A percentile compares a stretch with the other conserved stretches of the same genome.
phyloP scores from a whole-genome alignment of 768 basidiomycete genomes.

The Leccinum rimulosum region DNA sequence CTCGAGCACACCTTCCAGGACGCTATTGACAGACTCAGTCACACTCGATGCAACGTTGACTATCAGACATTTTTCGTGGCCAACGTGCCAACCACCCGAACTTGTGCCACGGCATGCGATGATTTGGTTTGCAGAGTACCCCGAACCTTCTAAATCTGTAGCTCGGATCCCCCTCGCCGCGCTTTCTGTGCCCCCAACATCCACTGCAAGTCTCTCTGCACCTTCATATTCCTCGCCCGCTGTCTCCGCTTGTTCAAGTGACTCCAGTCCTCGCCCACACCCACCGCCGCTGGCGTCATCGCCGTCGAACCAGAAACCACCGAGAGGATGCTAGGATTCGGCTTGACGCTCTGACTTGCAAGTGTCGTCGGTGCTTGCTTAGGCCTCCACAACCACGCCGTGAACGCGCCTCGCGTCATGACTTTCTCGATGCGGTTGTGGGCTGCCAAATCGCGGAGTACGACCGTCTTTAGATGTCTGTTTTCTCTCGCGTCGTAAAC shows the following conservation, averaged over 20 bases:
- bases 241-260: conserved; percentile 58
- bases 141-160: not conserved
- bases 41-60: too few relatives aligned
- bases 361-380: not conserved
- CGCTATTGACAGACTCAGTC: too few relatives aligned
- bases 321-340: not conserved
- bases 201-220: conserved; percentile 41
- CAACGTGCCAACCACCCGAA: too few relatives aligned
- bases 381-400: conserved; percentile 43
- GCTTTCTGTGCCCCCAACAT: conserved; percentile 35
- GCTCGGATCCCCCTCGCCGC: conserved; percentile 5
- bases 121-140: too few relatives aligned
- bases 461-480: conserved; percentile 54
- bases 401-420: conserved; percentile 31
- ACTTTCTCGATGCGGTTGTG: conserved; percentile 44
- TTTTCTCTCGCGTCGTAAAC: not conserved
- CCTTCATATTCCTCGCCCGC: conserved; percentile 43
- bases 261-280: conserved; percentile 43
- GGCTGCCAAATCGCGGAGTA: conserved; percentile 47
- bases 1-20: too few relatives aligned
- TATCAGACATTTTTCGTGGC: too few relatives aligned
- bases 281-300: conserved; percentile 28
- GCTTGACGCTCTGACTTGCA: not conserved
- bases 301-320: not conserved
- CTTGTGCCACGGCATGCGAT: too few relatives aligned